Evolutionary conservation across 2,329 filamentous ascomycete species (phyloP).

Genomic region (Knufia fluminis): DNA sequence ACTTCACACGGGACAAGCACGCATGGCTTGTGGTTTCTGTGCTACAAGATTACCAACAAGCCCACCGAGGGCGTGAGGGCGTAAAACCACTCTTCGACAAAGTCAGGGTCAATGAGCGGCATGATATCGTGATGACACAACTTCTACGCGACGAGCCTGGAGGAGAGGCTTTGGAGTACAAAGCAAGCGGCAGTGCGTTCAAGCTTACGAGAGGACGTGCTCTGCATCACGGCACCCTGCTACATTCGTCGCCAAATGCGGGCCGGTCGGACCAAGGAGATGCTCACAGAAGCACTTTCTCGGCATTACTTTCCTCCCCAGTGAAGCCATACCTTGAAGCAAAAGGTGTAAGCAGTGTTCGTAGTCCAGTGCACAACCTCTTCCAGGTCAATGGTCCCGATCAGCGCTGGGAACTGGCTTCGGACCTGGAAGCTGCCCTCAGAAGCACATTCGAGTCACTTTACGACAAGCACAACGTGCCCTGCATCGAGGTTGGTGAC

Average conservation of each 20-base stretch:
- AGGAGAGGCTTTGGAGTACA: conserved; percentile 44
- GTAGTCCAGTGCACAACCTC: conserved; percentile 74
- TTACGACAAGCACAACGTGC: conserved; percentile 14
- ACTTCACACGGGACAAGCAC: conserved; percentile 77
- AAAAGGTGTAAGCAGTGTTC: conserved; percentile 82
- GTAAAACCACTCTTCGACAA: conserved; percentile 26
- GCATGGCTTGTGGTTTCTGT: conserved; percentile 90
- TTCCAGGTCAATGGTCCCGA: conserved; percentile 21
- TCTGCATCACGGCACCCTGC: conserved; percentile 86
- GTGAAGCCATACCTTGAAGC: conserved; percentile 67
- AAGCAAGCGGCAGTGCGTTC: conserved; percentile 90
- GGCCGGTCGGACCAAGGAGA: conserved; percentile 25
- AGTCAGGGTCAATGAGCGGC: conserved; percentile 73
- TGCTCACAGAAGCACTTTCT: conserved; percentile 38
- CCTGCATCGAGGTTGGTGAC: conserved; percentile 10
- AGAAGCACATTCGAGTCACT: conserved; percentile 11
- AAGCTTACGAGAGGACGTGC: conserved; percentile 75
- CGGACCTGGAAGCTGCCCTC: conserved; percentile 11
- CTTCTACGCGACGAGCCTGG: conserved; percentile 1
- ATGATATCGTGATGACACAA: conserved; percentile 70
- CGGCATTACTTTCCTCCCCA: conserved; percentile 65
- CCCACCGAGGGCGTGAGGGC: conserved; percentile 39
- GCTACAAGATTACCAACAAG: conserved; percentile 37
- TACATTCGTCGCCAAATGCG: conserved; percentile 70
- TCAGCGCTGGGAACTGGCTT: conserved; percentile 11